These are phyloP conservation scores for Solanum medicagineum DNA, from an alignment of 257 asterid species.

Conservation along the genomic window DNA sequence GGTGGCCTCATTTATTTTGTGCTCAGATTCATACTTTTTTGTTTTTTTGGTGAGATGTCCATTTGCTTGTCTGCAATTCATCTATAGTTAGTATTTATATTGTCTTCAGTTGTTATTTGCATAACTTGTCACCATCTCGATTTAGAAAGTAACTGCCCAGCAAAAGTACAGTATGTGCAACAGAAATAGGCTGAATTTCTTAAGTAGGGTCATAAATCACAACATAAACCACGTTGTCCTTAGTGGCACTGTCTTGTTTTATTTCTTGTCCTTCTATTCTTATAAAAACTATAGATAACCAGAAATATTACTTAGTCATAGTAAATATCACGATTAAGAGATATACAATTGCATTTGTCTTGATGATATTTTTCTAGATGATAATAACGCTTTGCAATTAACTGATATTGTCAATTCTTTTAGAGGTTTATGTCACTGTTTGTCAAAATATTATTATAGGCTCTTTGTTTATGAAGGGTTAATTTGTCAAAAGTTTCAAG, in stretches of 20 bases:
- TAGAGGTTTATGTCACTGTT: background rate
- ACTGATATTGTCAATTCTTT: background rate
- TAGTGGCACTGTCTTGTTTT: background rate
- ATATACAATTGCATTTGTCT: background rate
- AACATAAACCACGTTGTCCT: background rate
- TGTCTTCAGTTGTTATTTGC: background rate
- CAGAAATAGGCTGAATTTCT: background rate
- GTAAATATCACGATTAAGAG: background rate
- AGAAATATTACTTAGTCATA: background rate
- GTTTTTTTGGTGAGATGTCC: background rate
- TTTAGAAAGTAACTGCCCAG: background rate
- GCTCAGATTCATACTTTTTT: background rate
- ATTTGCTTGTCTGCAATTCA: background rate
- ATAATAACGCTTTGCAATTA: background rate
- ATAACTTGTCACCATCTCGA: background rate
- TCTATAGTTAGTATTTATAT: background rate
- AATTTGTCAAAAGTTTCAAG: background rate
- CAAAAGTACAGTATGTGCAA: background rate
- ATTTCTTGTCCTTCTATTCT: background rate
- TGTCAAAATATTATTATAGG: background rate
- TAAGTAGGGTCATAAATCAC: background rate
- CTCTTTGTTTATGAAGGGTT: background rate
- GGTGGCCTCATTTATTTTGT: background rate
- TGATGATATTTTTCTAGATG: background rate
- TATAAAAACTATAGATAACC: background rate